Evolutionary conservation across 78 protist species (phyloP), one percentile per base, ranked within the genome.

Genomic region (Tieghemostelium lacteum): DNA sequence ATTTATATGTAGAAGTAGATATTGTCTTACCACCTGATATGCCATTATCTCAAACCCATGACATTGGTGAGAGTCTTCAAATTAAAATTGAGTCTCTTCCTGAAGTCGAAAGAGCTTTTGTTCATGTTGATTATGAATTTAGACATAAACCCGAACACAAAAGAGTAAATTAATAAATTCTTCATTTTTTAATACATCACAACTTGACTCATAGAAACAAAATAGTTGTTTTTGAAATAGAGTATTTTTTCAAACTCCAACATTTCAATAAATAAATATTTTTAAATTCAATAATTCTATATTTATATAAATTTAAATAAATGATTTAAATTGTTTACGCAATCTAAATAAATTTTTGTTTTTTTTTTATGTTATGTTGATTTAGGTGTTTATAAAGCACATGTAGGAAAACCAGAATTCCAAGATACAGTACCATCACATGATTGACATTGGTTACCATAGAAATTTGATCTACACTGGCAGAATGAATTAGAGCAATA

Each of bases 91-190:
- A 95, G 54, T 60, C 61, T 34, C 26, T 89, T 34, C 55, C 45
- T 20, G 83, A 93, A 26, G 97, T 96, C 7, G 95, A 93, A 31
- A 80, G 98, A n/a, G 96, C 97, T 1, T 96, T 93, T 72, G 98
- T 96, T 40, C 98, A 96, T 70, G 69, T 95, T 20, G 98, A 96
- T 39, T 95, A 94, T 64, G 96, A 94, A 60, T 63, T 36, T 28
- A 88, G 24, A 57, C 97, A 94, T 76, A 77, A 61, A 29, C 96
- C 94, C 34, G 93, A 88, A 28, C 93, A 88, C 26, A 75, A 88
- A 75, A 74, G 73, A 69, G 54, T 83, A 45, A 39, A 73, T 50
- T 71, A 22, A 57, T 57, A 22, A 19, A 57, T 57, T n/a, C n/a
- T n/a, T n/a, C n/a, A n/a, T n/a, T n/a, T n/a, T n/a, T n/a, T n/a